These are phyloP conservation scores for Boletus sp. DNA, from an alignment of 1,284 basidiomycete species.

Conservation along the genomic window DNA sequence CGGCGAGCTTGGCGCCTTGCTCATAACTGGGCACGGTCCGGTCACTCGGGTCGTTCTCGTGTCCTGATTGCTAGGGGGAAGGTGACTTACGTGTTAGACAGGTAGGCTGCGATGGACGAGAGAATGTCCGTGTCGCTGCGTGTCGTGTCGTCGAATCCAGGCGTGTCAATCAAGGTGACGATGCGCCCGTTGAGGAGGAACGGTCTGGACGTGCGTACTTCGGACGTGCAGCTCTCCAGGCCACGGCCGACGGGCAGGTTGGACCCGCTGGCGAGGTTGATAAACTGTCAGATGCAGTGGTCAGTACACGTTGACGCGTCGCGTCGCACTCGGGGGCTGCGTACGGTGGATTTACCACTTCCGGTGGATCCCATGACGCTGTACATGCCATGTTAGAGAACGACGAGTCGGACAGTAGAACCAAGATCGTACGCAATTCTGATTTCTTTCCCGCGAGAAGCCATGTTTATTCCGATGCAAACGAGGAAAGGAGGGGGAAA, in stretches of 20 bases:
- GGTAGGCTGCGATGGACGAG: conserved; percentile 35
- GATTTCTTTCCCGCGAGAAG: conserved; percentile 29
- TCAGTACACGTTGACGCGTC: not conserved
- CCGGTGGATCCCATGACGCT: conserved; percentile 46
- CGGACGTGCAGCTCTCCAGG: conserved; percentile 36
- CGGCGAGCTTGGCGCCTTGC: conserved; percentile 40
- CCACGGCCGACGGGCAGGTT: conserved; percentile 33
- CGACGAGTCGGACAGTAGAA: not conserved
- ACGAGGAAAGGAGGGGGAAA: not conserved
- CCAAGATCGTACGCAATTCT: conserved; percentile 30
- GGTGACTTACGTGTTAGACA: conserved; percentile 32
- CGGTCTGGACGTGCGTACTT: conserved; percentile 31
- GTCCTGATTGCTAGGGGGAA: not conserved
- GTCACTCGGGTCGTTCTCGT: not conserved
- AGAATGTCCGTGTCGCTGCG: conserved; percentile 39
- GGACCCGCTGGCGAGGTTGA: conserved; percentile 35
- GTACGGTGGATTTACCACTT: conserved; percentile 42
- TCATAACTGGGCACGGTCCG: conserved; percentile 34
- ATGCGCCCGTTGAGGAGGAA: conserved; percentile 32
- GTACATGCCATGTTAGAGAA: conserved; percentile 11
- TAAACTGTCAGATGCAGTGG: conserved; percentile 25
- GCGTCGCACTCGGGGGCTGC: conserved; percentile 9
- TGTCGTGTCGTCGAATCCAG: conserved; percentile 40
- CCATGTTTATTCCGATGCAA: conserved; percentile 22
- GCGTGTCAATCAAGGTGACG: conserved; percentile 37